Evolutionary conservation across 352 stramenopile species (phyloP).

Genomic region (Thalassiosira mediterranea): DNA sequence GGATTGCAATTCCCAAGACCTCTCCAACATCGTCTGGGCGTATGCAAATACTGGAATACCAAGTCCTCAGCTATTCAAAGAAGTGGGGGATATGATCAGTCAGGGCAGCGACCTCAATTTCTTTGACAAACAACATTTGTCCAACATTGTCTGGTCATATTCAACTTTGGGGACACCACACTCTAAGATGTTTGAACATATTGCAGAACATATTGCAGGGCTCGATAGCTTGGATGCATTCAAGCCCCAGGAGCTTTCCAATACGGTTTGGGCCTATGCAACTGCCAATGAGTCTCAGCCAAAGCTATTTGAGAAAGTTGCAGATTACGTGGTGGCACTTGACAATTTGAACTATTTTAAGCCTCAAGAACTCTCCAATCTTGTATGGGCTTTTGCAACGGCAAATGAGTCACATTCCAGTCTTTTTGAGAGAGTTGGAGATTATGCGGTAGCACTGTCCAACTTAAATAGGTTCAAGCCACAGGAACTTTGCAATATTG

Average conservation of each 20-base stretch:
- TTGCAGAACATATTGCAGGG: conserved; percentile 5
- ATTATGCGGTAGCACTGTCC: background rate
- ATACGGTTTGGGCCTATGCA: conserved; percentile 19
- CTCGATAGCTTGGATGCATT: conserved; percentile 9
- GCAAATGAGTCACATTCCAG: conserved; percentile 2
- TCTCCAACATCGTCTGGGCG: conserved; percentile 32
- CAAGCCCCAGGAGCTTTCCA: conserved; percentile 2
- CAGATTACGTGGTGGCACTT: conserved; percentile 12
- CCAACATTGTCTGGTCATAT: conserved; percentile 32
- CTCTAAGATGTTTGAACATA: background rate
- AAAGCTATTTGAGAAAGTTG: conserved; percentile 22
- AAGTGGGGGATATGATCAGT: conserved; percentile 4
- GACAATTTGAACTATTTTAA: conserved; percentile 9
- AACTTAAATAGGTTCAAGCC: conserved; percentile 5
- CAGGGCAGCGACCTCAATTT: background rate
- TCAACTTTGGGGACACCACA: background rate
- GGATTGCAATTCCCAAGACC: conserved; percentile 20
- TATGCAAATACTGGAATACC: conserved; percentile 10
- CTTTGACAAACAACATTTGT: conserved; percentile 21
- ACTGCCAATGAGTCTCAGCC: conserved; percentile 1
- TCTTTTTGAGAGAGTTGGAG: conserved; percentile 14
- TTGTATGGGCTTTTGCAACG: conserved; percentile 14
- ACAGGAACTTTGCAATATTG: conserved; percentile 4
- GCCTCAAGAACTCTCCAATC: conserved; percentile 19
- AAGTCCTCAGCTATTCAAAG: conserved; percentile 13